phyloP scores from a whole-genome alignment of 2,329 filamentous ascomycete species.

The Claviceps cyperi region DNA sequence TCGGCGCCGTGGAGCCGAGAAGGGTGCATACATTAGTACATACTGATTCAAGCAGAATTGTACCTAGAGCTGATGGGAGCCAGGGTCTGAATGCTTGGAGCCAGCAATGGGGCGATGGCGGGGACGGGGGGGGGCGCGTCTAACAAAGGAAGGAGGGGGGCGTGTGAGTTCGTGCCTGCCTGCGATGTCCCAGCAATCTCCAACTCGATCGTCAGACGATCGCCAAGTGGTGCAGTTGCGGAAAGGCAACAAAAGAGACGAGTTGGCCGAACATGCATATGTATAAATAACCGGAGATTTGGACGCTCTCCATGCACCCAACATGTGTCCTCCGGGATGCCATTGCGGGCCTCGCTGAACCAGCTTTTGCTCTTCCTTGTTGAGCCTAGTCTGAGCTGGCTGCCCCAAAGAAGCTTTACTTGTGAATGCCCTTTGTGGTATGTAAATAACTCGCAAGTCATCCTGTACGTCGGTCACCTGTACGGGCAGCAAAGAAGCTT shows the following conservation, averaged over 20 bases:
- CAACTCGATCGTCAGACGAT: too few relatives aligned
- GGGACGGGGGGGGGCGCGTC: not conserved
- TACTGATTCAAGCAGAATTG: not conserved
- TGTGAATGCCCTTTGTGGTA: too few relatives aligned
- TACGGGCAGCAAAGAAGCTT: too few relatives aligned
- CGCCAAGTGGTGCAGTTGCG: not conserved
- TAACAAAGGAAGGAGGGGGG: not conserved
- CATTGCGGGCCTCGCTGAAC: not conserved
- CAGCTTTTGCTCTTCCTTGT: conserved; percentile 1
- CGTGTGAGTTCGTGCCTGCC: not conserved
- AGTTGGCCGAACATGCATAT: not conserved
- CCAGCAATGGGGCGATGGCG: not conserved
- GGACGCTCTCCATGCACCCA: not conserved
- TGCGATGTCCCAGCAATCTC: not conserved
- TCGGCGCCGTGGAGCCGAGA: conserved; percentile 18
- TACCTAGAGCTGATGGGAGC: not conserved
- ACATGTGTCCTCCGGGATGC: too few relatives aligned
- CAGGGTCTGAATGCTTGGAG: not conserved
- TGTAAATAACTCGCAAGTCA: too few relatives aligned
- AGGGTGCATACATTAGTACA: conserved; percentile 13
- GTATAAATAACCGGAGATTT: not conserved
- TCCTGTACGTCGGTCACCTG: too few relatives aligned
- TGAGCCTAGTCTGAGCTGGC: not conserved
- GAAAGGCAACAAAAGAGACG: not conserved
- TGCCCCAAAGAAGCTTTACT: not conserved